A percentile compares a stretch with the other conserved stretches of the same genome.
These are phyloP conservation scores for Glycine soja DNA, from an alignment of 306 rosid species.

Conservation along the genomic window DNA sequence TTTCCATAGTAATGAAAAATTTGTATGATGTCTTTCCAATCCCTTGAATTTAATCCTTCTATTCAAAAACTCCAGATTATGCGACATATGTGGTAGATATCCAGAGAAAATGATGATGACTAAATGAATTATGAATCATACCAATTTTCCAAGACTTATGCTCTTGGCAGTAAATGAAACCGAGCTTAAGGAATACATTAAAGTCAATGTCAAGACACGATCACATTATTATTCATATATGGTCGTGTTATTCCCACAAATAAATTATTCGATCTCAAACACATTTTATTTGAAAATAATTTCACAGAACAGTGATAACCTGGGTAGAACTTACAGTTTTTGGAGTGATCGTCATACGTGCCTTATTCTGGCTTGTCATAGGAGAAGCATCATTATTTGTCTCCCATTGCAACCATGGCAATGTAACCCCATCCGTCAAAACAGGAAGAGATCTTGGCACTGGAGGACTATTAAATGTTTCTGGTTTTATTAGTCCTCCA, in stretches of 20 bases:
- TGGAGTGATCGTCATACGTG: conserved; percentile 56
- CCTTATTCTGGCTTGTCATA: conserved; percentile 54
- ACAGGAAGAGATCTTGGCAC: conserved; percentile 62
- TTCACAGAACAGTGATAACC: conserved; percentile 49
- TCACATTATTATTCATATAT: neutral
- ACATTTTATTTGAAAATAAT: conserved; percentile 17
- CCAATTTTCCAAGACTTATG: neutral
- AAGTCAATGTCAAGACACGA: neutral
- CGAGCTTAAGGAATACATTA: conserved; percentile 6
- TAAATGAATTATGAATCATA: conserved; percentile 2
- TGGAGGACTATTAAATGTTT: conserved; percentile 58
- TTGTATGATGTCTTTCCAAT: conserved; percentile 6
- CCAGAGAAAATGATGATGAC: neutral
- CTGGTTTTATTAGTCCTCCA: conserved; percentile 73
- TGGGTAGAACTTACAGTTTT: conserved; percentile 54
- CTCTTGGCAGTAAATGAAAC: conserved; percentile 18
- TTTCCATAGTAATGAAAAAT: neutral
- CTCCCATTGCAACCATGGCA: conserved; percentile 99
- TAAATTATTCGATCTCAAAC: conserved; percentile 30
- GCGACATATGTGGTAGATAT: conserved; percentile 11
- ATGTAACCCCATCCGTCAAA: conserved; percentile 76
- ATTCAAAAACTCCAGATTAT: neutral
- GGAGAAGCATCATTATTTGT: conserved; percentile 70
- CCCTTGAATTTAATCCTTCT: conserved; percentile 6
- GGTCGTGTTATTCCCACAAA: neutral